Evolutionary conservation across 495 filamentous ascomycete species (phyloP).

Genomic region (Aspergillus leporis): DNA sequence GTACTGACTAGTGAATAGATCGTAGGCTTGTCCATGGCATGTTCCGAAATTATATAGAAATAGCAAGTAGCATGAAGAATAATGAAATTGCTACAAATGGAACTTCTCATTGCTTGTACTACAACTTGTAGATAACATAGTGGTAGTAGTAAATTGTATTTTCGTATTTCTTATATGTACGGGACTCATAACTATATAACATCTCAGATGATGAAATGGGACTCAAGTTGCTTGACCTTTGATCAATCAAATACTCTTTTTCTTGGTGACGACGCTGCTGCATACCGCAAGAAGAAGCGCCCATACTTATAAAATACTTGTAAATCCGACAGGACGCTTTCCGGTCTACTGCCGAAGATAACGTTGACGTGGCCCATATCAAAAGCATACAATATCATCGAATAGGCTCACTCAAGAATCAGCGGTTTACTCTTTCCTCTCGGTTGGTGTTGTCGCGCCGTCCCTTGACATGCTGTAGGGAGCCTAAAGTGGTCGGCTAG

Average conservation of each 20-base stretch:
- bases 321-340: not conserved
- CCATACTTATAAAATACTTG: not conserved
- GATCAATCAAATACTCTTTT: not conserved
- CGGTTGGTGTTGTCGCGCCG: conserved; percentile 44
- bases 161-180: not conserved
- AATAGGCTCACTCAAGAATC: not conserved
- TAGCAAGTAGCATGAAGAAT: not conserved
- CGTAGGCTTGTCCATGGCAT: not conserved
- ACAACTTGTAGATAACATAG: not conserved
- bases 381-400: conserved; percentile 4
- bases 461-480: conserved; percentile 51
- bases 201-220: too few relatives aligned
- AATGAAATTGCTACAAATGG: not conserved
- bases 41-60: not conserved
- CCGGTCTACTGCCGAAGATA: conserved; percentile 5
- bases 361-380: conserved; percentile 6
- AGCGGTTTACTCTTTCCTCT: conserved; percentile 23
- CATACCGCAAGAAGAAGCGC: not conserved
- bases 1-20: conserved; percentile 3
- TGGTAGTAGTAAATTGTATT: not conserved
- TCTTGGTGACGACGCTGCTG: not conserved
- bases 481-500: conserved; percentile 28
- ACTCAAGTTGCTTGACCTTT: too few relatives aligned
- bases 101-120: not conserved
- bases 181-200: too few relatives aligned